These are phyloP conservation scores for Panaeolus papilionaceus DNA, from an alignment of 768 basidiomycete genomes.

Conservation along the genomic window DNA sequence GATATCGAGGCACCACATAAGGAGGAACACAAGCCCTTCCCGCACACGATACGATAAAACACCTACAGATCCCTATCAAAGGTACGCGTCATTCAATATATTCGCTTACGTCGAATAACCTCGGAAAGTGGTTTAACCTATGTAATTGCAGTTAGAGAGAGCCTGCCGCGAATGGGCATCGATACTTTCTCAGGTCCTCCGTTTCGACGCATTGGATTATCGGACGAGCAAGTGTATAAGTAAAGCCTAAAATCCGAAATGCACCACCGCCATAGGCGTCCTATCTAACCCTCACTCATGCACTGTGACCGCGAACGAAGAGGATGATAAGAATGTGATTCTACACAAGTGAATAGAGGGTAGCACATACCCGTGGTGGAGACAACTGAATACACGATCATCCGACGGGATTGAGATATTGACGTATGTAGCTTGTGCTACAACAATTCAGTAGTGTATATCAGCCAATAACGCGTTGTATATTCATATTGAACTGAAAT, in stretches of 20 bases:
- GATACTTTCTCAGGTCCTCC: not conserved
- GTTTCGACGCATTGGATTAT: not conserved
- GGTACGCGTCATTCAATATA: constrained; percentile 5
- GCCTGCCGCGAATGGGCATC: not conserved
- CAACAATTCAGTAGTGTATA: not conserved
- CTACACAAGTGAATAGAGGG: not conserved
- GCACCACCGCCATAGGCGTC: not conserved
- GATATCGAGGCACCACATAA: no score
- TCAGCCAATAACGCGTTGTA: not conserved
- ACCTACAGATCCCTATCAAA: not conserved
- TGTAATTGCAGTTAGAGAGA: not conserved
- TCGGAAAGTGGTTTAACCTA: not conserved
- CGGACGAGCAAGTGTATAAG: not conserved
- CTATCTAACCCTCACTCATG: not conserved
- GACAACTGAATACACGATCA: not conserved
- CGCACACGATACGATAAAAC: not conserved
- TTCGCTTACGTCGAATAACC: constrained; percentile 8
- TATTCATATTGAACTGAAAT: not conserved
- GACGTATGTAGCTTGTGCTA: not conserved
- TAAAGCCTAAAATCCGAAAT: constrained; percentile 8
- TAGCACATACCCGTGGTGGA: not conserved
- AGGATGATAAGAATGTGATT: not conserved
- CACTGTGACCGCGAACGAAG: not conserved
- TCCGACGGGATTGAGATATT: constrained; percentile 1
- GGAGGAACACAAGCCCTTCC: not conserved